Base-by-base conservation (phyloP, 1,139 yeast genomes). In the Hyphopichia buzzinii region DNA sequence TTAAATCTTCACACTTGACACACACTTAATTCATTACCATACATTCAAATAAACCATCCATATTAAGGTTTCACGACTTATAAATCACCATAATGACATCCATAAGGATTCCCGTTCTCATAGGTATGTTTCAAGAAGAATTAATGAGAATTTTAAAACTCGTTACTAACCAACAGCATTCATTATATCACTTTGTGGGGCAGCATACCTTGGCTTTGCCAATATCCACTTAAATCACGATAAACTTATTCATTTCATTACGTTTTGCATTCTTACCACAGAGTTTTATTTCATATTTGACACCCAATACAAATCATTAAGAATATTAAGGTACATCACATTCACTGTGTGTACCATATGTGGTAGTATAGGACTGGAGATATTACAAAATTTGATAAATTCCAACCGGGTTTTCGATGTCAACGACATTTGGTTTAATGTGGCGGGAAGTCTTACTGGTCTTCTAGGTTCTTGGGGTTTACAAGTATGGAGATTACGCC, bases 211-310 rank as follows among this genome's bases (percentile, higher is more conserved):
- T 26, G 86, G 85, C 11, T 72, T 79, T 46, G 72, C 80, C 29
- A 67, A 64, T 64, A 45, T 74, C 21, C 62, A 60, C 17, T 46
- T 78, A 26, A 44, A 47, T n/a, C 67, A 77, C 50, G 86, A 80
- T 55, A 80, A 80, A 54, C 44, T 64, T 6, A 51, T 77, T 17
- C 86, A 80, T 46, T 73, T 73, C 37, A 34, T 53, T 14, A 68
- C 77, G 17, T 80, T 81, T 50, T 61, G 71, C 39, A 40, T 75
- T 4, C 57, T 80, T 11, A 75, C 84, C 1, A 49, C 62, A 19
- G 75, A 74, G 38, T 76, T 80, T 50, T 80, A 77, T 62, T 77
- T 78, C 64, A 53, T 78, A 7, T 59, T 79, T 36, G 79, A 78
- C 31, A 54, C 67, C 22, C 47, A 46, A n/a, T 52, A 50, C 30